Evolutionary conservation across 192 early-diverging fungal genomes (phyloP).

Genomic region (Spinellus fusiger): DNA sequence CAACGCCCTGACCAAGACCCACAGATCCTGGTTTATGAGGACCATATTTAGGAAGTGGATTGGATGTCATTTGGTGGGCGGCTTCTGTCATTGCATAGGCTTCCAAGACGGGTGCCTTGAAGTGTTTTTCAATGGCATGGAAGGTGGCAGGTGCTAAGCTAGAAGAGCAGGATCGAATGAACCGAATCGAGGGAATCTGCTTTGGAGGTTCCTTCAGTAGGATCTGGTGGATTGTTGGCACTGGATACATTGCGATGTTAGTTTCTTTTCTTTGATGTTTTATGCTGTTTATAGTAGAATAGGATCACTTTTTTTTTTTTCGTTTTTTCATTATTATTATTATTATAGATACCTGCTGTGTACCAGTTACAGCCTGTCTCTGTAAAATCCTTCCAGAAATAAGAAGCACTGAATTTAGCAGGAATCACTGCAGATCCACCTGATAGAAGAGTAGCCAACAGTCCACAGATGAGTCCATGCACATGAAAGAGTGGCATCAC

Average conservation of each 20-base stretch:
- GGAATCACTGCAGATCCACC: conserved; percentile 70
- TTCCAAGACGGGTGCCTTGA: conserved; percentile 70
- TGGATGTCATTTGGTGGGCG: conserved; percentile 83
- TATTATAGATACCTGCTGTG: conserved; percentile 40
- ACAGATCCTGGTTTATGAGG: conserved; percentile 74
- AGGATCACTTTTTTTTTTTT: background rate
- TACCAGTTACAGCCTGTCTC: conserved; percentile 61
- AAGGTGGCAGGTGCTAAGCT: conserved; percentile 66
- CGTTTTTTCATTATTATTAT: conserved; percentile 1
- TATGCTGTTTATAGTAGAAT: too few relatives aligned
- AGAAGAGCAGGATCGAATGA: conserved; percentile 78
- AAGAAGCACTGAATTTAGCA: conserved; percentile 58
- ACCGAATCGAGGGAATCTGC: conserved; percentile 50
- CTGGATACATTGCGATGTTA: too few relatives aligned
- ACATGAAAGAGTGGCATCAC: conserved; percentile 89
- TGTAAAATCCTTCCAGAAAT: conserved; percentile 73
- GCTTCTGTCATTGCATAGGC: conserved; percentile 88
- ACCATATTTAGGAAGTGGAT: conserved; percentile 52
- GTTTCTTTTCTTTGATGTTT: too few relatives aligned
- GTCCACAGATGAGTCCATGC: conserved; percentile 74
- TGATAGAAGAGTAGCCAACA: conserved; percentile 61
- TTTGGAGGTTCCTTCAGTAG: conserved; percentile 46
- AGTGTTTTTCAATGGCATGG: conserved; percentile 54
- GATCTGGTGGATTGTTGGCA: conserved; percentile 86
- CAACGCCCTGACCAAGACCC: conserved; percentile 70